Evolutionary conservation across 352 stramenopile genomes (phyloP).

Genomic region (Pythium apleroticum): DNA sequence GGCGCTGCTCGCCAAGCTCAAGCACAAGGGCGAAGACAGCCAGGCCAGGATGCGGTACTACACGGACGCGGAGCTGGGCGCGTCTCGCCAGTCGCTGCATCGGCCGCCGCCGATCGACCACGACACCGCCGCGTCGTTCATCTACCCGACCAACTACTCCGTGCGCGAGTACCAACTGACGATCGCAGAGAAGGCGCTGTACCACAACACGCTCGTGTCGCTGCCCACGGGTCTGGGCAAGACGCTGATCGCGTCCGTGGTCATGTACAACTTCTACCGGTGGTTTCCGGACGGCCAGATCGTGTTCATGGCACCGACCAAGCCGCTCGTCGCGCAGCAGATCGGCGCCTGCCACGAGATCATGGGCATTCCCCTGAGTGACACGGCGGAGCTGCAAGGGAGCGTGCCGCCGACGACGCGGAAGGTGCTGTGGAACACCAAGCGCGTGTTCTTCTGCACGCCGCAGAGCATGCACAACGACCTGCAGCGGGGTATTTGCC

Average conservation of each 20-base stretch:
- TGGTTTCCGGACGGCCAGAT: constrained; percentile 96
- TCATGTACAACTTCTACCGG: constrained; percentile 99
- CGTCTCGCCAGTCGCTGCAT: constrained; percentile 19
- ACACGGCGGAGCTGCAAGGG: constrained; percentile 86
- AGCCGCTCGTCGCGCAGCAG: constrained; percentile 98
- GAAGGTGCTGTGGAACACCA: constrained; percentile 88
- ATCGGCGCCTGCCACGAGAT: constrained; percentile 95
- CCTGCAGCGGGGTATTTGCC: constrained; percentile 78
- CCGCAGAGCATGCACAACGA: constrained; percentile 98
- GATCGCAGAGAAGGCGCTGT: constrained; percentile 92
- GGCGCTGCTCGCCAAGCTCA: constrained; percentile 22
- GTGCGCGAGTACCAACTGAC: constrained; percentile 94
- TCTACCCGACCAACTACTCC: constrained; percentile 91
- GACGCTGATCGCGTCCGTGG: constrained; percentile 98
- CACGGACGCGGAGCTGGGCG: constrained; percentile 21
- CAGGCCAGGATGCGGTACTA: constrained; percentile 62
- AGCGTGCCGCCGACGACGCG: constrained; percentile 71
- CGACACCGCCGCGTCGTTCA: constrained; percentile 62
- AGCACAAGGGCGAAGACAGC: constrained; percentile 46
- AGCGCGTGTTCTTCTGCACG: constrained; percentile 98
- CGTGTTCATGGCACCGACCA: constrained; percentile 98
- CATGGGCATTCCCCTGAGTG: constrained; percentile 91
- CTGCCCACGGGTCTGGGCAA: constrained; percentile 99
- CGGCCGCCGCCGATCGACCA: constrained; percentile 57
- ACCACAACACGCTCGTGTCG: constrained; percentile 98